Conservation (phyloP, 225 moss, liverwort and hornwort genomes). For the Straminergon stramineum region DNA sequence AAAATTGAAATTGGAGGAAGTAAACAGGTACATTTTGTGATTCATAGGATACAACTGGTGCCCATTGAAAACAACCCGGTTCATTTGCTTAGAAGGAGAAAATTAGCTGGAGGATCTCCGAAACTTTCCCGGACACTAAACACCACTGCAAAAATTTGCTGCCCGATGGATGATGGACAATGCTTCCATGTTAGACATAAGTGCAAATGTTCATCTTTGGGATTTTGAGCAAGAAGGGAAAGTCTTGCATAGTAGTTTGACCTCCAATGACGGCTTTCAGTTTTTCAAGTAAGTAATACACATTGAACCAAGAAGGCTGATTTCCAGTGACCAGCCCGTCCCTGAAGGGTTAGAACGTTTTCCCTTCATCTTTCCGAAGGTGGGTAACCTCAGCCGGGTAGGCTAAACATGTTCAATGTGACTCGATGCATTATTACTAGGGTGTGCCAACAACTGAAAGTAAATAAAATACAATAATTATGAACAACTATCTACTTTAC, state of each 20-base stretch:
- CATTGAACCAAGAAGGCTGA: no score
- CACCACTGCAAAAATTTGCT: no score
- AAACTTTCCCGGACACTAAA: no score
- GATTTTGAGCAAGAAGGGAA: not conserved
- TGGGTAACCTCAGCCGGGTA: not conserved
- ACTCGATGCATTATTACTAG: not conserved
- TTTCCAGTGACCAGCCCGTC: not conserved
- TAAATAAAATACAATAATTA: not conserved
- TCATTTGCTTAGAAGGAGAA: no score
- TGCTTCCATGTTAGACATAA: not conserved
- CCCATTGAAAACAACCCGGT: no score
- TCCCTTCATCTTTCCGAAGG: not conserved
- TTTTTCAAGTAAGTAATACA: not conserved
- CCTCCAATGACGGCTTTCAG: not conserved
- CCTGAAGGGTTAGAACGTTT: not conserved
- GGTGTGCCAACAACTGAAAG: not conserved
- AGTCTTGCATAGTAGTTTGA: not conserved
- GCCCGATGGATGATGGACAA: rapidly evolving
- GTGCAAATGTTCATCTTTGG: not conserved
- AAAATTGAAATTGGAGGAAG: no score
- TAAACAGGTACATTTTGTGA: no score
- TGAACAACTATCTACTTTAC: not conserved
- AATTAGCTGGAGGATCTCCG: no score
- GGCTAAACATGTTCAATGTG: no score
- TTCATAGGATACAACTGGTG: no score